A percentile compares a stretch with the other conserved stretches of the same genome.
phyloP scores from a whole-genome alignment of 306 rosid species.

The Sophora flavescens region DNA sequence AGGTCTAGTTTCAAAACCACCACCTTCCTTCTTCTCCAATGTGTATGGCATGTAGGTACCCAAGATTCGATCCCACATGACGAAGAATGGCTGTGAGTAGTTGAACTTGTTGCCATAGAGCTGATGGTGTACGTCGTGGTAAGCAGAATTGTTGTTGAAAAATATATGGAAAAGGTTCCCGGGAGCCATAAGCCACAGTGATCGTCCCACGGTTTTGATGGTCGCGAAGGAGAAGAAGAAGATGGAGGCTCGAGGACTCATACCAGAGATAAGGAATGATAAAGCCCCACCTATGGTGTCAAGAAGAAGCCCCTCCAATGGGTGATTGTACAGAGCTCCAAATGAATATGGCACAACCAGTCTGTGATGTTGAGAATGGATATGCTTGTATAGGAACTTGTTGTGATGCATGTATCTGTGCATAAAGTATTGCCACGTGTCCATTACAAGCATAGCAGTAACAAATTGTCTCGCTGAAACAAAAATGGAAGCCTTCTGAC shows the following conservation, averaged over 20 bases:
- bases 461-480: conserved; percentile 72
- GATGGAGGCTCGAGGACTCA: conserved; percentile 88
- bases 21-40: conserved; percentile 75
- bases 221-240: conserved; percentile 98
- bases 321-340: conserved; percentile 97
- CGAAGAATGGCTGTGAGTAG: conserved; percentile 95
- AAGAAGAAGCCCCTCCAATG: conserved; percentile 92
- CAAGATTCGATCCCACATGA: conserved; percentile 84
- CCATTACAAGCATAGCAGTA: conserved; percentile 88
- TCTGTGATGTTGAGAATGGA: conserved; percentile 93
- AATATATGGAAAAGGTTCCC: conserved; percentile 86
- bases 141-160: conserved; percentile 86
- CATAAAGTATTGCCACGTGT: conserved; percentile 97
- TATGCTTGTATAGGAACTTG: conserved; percentile 91
- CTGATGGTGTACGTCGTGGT: conserved; percentile 96
- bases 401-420: conserved; percentile 98
- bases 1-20: conserved; percentile 85
- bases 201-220: conserved; percentile 94
- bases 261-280: conserved; percentile 88
- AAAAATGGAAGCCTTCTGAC: conserved; percentile 58
- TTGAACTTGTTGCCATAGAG: conserved; percentile 93
- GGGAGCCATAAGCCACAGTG: conserved; percentile 91
- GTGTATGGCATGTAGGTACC: conserved; percentile 96
- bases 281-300: conserved; percentile 95
- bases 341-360: conserved; percentile 89